These are phyloP conservation scores for Chrysosporium queenslandicum DNA, from an alignment of 2,329 filamentous ascomycete genomes.

Conservation along the genomic window DNA sequence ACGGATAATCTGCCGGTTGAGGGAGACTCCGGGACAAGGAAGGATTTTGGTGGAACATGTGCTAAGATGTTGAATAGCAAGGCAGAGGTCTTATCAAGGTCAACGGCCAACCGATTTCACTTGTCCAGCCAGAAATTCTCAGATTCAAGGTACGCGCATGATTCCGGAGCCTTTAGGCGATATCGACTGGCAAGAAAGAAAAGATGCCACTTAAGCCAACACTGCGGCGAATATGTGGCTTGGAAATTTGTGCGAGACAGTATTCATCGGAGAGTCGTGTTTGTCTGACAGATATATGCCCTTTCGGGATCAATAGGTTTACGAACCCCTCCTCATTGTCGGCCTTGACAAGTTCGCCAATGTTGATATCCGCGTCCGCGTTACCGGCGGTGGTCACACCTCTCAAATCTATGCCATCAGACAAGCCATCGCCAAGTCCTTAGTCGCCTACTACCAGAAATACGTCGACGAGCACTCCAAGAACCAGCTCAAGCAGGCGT, in stretches of 20 bases:
- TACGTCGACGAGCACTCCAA: conserved; percentile 99
- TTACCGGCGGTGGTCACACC: conserved; percentile 93
- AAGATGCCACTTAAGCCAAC: neutral
- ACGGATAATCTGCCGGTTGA: conserved; percentile 28
- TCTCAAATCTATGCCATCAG: conserved; percentile 97
- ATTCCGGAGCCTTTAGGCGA: neutral
- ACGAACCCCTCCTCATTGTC: conserved; percentile 95
- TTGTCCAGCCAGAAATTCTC: conserved; percentile 92
- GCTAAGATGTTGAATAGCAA: conserved; percentile 40
- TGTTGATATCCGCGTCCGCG: conserved; percentile 95
- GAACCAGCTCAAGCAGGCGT: conserved; percentile 96
- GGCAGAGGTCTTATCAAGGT: conserved; percentile 93
- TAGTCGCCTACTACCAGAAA: conserved; percentile 99
- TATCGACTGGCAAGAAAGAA: neutral
- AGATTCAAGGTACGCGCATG: conserved; percentile 71
- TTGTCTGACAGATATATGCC: too few species aligned
- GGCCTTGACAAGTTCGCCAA: conserved; percentile 94
- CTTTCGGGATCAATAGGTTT: conserved; percentile 52
- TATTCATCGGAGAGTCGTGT: too few species aligned
- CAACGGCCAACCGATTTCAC: conserved; percentile 89
- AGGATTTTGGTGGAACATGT: conserved; percentile 15
- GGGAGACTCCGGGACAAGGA: neutral
- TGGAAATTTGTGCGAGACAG: too few species aligned
- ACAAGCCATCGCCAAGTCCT: conserved; percentile 96
- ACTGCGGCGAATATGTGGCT: neutral